These are phyloP conservation scores for Apiospora malaysiana DNA, from an alignment of 2,329 filamentous ascomycete genomes.

Conservation along the genomic window DNA sequence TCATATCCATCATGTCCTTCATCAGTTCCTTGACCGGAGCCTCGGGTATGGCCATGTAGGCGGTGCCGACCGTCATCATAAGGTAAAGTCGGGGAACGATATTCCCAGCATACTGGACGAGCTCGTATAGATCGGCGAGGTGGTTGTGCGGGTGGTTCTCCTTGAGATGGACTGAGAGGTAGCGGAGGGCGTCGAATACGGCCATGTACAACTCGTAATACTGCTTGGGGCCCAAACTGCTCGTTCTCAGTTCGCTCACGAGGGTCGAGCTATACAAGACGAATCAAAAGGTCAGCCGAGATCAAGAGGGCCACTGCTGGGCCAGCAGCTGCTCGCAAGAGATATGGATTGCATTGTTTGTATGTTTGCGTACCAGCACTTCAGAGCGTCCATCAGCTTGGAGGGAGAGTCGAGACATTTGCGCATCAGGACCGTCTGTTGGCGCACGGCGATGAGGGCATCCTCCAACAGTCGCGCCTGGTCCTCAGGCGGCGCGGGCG, in stretches of 20 bases:
- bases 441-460: constrained; percentile 93
- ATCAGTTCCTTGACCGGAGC: constrained; percentile 99
- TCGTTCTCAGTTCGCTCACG: constrained; percentile 97
- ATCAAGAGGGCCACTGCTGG: background rate
- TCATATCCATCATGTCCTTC: constrained; percentile 99
- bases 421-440: constrained; percentile 96
- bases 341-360: constrained; percentile 22
- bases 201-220: constrained; percentile 99
- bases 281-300: constrained; percentile 33
- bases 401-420: constrained; percentile 96
- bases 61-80: constrained; percentile 98
- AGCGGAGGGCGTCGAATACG: constrained; percentile 95
- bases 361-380: constrained; percentile 84
- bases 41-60: constrained; percentile 98
- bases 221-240: constrained; percentile 96
- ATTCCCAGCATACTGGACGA: constrained; percentile 97
- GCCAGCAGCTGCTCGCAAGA: constrained; percentile 24
- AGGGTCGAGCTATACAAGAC: constrained; percentile 79
- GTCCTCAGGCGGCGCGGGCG: constrained; percentile 73
- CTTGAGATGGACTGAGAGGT: constrained; percentile 93
- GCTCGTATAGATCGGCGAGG: constrained; percentile 95
- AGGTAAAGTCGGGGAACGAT: constrained; percentile 96
- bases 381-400: constrained; percentile 99
- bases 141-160: constrained; percentile 98
- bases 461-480: constrained; percentile 95